These are phyloP conservation scores for Aureobasidium sp. DNA, from an alignment of 2,329 filamentous ascomycete species.

Conservation along the genomic window DNA sequence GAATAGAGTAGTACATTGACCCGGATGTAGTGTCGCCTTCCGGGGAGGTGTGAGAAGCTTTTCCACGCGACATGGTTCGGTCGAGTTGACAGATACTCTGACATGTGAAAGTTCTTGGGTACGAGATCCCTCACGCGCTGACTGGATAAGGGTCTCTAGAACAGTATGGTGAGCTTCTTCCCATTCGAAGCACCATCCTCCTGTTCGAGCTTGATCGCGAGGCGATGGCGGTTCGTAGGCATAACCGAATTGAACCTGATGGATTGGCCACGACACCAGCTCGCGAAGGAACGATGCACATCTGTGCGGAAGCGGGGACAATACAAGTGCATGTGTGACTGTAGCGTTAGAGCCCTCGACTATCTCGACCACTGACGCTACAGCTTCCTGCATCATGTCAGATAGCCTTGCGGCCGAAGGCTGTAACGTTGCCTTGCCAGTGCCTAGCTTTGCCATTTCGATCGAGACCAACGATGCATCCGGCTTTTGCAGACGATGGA, in stretches of 20 bases:
- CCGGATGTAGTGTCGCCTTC: not conserved
- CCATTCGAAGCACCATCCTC: slow-evolving; percentile 4
- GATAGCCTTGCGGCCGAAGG: not conserved
- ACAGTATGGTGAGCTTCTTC: not conserved
- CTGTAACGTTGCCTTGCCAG: not conserved
- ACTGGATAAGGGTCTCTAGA: not conserved
- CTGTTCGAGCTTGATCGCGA: not conserved
- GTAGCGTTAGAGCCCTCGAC: not conserved
- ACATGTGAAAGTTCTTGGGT: not conserved
- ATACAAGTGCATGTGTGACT: slow-evolving; percentile 14
- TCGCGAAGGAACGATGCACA: slow-evolving; percentile 3
- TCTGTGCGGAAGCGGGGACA: slow-evolving; percentile 15
- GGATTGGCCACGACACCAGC: slow-evolving; percentile 10
- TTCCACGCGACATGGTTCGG: slow-evolving; percentile 2
- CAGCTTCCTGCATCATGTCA: not conserved
- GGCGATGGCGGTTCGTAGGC: not conserved
- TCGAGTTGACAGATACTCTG: slow-evolving; percentile 4
- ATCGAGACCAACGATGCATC: not conserved
- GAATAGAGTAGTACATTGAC: slow-evolving; percentile 4
- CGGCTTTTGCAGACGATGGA: slow-evolving; percentile 6
- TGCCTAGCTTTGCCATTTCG: not conserved
- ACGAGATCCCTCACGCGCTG: not conserved
- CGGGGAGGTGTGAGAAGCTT: slow-evolving; percentile 3
- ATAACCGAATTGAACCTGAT: slow-evolving; percentile 7
- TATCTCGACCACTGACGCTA: not conserved